Base-by-base conservation (phyloP, 1,284 basidiomycete species). In the Apiotrichum sp. region DNA sequence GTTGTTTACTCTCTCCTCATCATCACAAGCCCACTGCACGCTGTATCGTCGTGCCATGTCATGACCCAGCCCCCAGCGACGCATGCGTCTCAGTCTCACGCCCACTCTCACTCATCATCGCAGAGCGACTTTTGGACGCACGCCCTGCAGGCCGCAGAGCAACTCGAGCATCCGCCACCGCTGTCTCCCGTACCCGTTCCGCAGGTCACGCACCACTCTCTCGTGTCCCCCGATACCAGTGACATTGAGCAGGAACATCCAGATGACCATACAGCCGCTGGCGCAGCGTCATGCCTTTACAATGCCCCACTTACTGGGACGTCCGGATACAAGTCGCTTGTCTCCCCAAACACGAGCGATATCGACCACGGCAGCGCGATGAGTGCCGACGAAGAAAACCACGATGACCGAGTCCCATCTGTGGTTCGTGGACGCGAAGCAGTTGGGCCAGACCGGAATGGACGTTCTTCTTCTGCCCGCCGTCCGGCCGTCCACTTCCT, bases 121-220 rank as follows among this genome's bases (percentile, higher is more conserved):
- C 47, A 51, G 34, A 40, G 40, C 33, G 50, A 39, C 8, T 59
- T 59, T 29, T 59, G 58, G 58, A 44, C 55, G 4, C 47, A 56
- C 44, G 58, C 54, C 5, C 40, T 59, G 8, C 47, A 42, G 7
- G 35, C 43, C 7, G 45, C 43, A 10, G 42, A 35, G 16, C 9
- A 42, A 16, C 34, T 45, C 33, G 42, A 51, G 34, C 36, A n/a
- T n/a, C 36, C 36, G 22, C 16, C 40, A n/a, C 40, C 40, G 16
- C 10, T 16, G 16, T 16, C 36, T 9, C 36, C 36, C 22, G 22
- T 22, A 22, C 22, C 22, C 22, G 22, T 22, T 22, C 22, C 22
- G 22, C 22, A 22, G 22, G 22, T 22, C 22, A 22, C 22, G 22
- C 22, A 22, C 22, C 22, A 22, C 22, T 22, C 22, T 22, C 22